Evolutionary conservation across 2,329 filamentous ascomycete species (phyloP).

Genomic region (Diaporthe nobilis): DNA sequence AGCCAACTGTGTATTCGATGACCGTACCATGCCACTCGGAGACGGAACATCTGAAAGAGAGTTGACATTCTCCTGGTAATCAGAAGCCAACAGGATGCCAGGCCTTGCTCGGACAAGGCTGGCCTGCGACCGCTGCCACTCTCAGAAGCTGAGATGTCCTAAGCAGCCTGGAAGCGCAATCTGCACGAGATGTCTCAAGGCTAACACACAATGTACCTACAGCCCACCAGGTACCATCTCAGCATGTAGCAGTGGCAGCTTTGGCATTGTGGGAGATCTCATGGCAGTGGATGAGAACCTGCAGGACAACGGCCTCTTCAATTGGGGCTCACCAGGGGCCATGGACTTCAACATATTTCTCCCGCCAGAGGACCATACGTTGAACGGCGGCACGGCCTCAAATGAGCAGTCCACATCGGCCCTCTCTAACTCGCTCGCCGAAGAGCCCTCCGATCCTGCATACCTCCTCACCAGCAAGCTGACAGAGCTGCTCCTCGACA

Average conservation of each 20-base stretch:
- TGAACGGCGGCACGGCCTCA: neutral
- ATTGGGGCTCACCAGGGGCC: slow-evolving; percentile 21
- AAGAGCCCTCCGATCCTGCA: slow-evolving; percentile 9
- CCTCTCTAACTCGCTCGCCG: slow-evolving; percentile 23
- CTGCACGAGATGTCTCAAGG: slow-evolving; percentile 60
- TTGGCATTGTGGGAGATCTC: neutral
- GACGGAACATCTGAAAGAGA: neutral
- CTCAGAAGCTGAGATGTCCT: slow-evolving; percentile 62
- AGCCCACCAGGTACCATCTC: slow-evolving; percentile 53
- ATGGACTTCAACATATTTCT: slow-evolving; percentile 33
- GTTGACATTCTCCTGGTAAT: neutral
- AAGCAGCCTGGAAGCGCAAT: slow-evolving; percentile 53
- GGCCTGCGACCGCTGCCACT: slow-evolving; percentile 61
- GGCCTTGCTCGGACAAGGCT: slow-evolving; percentile 47
- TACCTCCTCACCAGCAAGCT: slow-evolving; percentile 44
- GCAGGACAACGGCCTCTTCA: neutral
- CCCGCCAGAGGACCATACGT: neutral
- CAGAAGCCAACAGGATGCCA: neutral
- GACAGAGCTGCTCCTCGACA: slow-evolving; percentile 45
- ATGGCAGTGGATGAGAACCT: slow-evolving; percentile 5
- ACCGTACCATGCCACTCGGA: neutral
- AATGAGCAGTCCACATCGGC: neutral
- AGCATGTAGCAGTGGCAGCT: slow-evolving; percentile 40
- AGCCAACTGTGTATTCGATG: neutral
- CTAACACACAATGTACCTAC: slow-evolving; percentile 57